A percentile compares a stretch with the other conserved stretches of the same genome.
Evolutionary conservation across 345 rosid species (phyloP).

Genomic region (Aquilaria yunnanensis): DNA sequence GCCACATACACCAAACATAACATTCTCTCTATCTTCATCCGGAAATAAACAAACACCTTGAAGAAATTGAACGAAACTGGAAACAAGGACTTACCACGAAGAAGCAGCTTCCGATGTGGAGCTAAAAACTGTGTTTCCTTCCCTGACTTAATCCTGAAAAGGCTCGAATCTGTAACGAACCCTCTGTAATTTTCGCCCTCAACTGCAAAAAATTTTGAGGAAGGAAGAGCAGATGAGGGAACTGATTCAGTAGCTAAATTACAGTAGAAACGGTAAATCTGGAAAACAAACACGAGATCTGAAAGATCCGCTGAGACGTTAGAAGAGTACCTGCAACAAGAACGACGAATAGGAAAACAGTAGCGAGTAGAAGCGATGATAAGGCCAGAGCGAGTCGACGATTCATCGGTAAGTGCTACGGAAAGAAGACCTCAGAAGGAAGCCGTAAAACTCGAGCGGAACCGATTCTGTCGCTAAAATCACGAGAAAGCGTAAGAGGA

Average conservation of each 20-base stretch:
- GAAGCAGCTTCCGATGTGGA: constrained; percentile 58
- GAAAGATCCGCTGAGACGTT: too few relatives aligned
- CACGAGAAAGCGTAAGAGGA: background rate
- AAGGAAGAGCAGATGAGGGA: too few relatives aligned
- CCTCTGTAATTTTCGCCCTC: background rate
- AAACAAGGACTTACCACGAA: constrained; percentile 23
- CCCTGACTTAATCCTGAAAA: constrained; percentile 2
- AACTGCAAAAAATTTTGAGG: too few relatives aligned
- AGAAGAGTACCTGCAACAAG: constrained; percentile 7
- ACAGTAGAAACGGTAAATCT: too few relatives aligned
- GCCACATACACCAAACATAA: background rate
- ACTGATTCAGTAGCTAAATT: too few relatives aligned
- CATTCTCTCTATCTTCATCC: background rate
- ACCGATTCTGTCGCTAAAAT: constrained; percentile 1
- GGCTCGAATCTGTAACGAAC: background rate
- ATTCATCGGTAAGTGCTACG: constrained; percentile 19
- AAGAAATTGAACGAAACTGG: background rate
- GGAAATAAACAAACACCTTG: too few relatives aligned
- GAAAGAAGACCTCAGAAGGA: background rate
- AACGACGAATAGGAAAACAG: constrained; percentile 12
- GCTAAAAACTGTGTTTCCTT: constrained; percentile 4
- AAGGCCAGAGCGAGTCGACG: constrained; percentile 16
- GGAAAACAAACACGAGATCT: too few relatives aligned
- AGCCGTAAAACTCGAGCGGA: background rate
- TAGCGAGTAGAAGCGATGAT: constrained; percentile 12